Percentiles rank a stretch among this genome's conserved stretches.
phyloP scores from a whole-genome alignment of 805 yeast species.

The Myxozyma melibiosi region DNA sequence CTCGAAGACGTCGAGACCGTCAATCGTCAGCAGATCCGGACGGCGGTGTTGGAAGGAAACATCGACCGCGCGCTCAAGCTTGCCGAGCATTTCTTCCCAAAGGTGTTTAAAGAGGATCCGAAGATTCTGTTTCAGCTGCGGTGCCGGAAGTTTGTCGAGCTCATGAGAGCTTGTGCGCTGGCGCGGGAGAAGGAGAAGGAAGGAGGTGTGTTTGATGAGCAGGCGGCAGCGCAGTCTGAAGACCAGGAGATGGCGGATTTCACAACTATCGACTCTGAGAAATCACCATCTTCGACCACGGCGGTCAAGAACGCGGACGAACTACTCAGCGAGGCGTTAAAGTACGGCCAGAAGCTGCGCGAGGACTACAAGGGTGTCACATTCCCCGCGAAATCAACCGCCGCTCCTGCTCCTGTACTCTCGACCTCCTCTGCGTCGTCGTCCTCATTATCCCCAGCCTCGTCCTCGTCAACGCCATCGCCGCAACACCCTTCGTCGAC shows the following conservation, averaged over 20 bases:
- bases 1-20: slow-evolving; percentile 45
- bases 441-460: not conserved
- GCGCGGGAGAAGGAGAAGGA: slow-evolving; percentile 12
- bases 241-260: slow-evolving; percentile 28
- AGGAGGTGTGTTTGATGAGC: not conserved
- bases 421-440: not conserved
- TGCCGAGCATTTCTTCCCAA: slow-evolving; percentile 47
- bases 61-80: slow-evolving; percentile 49
- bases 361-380: slow-evolving; percentile 37
- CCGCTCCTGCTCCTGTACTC: not conserved
- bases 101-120: slow-evolving; percentile 42
- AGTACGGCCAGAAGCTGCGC: slow-evolving; percentile 47
- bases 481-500: not conserved
- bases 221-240: slow-evolving; percentile 3
- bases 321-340: slow-evolving; percentile 44
- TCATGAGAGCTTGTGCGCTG: slow-evolving; percentile 40
- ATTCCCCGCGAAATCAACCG: not conserved
- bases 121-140: slow-evolving; percentile 48
- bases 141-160: slow-evolving; percentile 49
- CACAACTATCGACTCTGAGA: slow-evolving; percentile 1
- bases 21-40: slow-evolving; percentile 52
- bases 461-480: not conserved
- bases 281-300: not conserved
- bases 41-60: slow-evolving; percentile 49
- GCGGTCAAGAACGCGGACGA: slow-evolving; percentile 6